Conservation (phyloP, 1,139 yeast species). For the Lodderomyces pseudojiufengensis region DNA sequence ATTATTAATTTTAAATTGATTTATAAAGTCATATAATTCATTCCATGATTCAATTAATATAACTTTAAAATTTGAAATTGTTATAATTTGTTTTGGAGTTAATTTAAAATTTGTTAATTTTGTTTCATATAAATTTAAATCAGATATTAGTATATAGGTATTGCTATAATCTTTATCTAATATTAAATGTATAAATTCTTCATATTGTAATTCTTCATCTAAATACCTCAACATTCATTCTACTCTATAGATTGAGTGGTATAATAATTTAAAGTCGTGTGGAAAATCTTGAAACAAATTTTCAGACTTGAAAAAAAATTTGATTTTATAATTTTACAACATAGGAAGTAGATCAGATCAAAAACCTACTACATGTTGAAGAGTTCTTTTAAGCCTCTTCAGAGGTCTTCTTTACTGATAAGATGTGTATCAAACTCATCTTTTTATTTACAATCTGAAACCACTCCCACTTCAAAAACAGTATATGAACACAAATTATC, state of each 20-base stretch:
- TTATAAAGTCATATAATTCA: constrained; percentile 10
- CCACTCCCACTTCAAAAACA: neutral
- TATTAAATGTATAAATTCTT: constrained; percentile 5
- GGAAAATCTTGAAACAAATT: constrained; percentile 1
- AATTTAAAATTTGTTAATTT: neutral
- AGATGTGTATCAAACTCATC: neutral
- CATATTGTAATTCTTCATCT: constrained; percentile 7
- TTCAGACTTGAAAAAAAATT: neutral
- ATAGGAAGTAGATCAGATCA: too few species aligned
- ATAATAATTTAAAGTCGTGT: constrained; percentile 7
- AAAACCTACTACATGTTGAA: constrained; percentile 9
- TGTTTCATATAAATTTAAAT: constrained; percentile 6
- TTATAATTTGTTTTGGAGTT: constrained; percentile 5
- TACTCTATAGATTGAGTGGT: too few species aligned
- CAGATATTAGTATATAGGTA: constrained; percentile 8
- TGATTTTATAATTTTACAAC: neutral
- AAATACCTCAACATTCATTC: constrained; percentile 10
- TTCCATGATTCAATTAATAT: constrained; percentile 12
- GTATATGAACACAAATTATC: constrained; percentile 12
- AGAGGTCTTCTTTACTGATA: constrained; percentile 2
- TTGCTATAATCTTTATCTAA: neutral
- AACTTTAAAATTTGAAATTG: constrained; percentile 5
- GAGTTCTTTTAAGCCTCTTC: constrained; percentile 1
- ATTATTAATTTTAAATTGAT: neutral
- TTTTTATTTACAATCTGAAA: neutral